Conservation (phyloP, 2,329 filamentous ascomycete species). For the Fusarium abutilonis region DNA sequence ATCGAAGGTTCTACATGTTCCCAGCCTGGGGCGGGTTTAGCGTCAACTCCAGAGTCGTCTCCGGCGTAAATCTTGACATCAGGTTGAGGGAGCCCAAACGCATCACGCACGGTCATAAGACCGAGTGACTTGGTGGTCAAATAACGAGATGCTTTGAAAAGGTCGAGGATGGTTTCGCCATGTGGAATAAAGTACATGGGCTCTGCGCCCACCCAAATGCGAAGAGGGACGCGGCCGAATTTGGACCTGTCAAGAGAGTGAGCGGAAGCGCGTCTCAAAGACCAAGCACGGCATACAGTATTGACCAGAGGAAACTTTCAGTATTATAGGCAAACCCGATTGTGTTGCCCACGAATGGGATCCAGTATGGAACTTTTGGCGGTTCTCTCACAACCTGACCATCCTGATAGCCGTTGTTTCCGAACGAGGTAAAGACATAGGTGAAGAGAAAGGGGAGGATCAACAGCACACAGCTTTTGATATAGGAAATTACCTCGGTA, state of each 20-base stretch:
- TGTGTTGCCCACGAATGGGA: constrained; percentile 27
- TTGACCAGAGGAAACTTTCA: constrained; percentile 22
- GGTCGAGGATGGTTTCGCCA: constrained; percentile 19
- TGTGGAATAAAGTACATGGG: constrained; percentile 37
- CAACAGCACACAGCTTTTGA: not conserved
- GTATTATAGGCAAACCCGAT: constrained; percentile 31
- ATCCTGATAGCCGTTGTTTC: constrained; percentile 14
- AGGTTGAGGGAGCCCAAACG: constrained; percentile 22
- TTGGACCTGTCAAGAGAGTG: constrained; percentile 17
- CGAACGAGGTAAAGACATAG: constrained; percentile 11
- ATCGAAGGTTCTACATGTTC: constrained; percentile 17
- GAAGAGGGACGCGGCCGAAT: constrained; percentile 31
- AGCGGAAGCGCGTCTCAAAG: not conserved
- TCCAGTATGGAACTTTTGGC: constrained; percentile 31
- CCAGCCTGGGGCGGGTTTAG: constrained; percentile 23
- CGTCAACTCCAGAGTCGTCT: constrained; percentile 23
- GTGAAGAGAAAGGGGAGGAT: constrained; percentile 15
- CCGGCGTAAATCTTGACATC: constrained; percentile 17
- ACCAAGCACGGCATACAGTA: constrained; percentile 1
- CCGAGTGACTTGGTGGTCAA: constrained; percentile 29
- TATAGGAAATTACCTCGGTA: not conserved
- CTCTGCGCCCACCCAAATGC: constrained; percentile 30
- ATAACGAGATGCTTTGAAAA: constrained; percentile 30
- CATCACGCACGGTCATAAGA: constrained; percentile 29
- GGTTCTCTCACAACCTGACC: constrained; percentile 8